Evolutionary conservation across 2,329 filamentous ascomycete species (phyloP), one percentile per base, ranked within the genome.

Genomic region (Botrytis fragariae): DNA sequence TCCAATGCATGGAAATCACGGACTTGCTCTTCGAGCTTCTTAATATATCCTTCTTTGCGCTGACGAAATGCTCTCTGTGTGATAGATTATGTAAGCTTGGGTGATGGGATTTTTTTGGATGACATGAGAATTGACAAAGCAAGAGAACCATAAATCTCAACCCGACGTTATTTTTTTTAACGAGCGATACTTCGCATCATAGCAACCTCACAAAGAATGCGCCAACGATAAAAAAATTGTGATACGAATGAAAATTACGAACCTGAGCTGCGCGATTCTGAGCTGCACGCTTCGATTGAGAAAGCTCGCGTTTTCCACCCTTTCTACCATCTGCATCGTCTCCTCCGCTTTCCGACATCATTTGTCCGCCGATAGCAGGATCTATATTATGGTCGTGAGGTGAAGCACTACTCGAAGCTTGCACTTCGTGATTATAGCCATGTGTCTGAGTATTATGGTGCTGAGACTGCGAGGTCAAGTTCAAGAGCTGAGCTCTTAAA

Each of bases 31-130:
- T 99, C 96, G 10, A 99, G 88, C 82, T 97, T 97, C 85, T 97
- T 97, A 83, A 99, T 99, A 82, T 99, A 98, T 63, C 93, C 93
- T 83, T 99, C 96, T 82, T 99, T 99, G 76, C 96, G 92, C 84
- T 98, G 95, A 60, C 96, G 93, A 84, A 99, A 99, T 60, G 96
- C 96, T 82, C 96, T 90, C 95, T 99, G 80, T 82, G 62, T 77
- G 81, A 79, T 77, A 72, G 74, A 74, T 80, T 80, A 81, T 74
- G 79, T 81, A 80, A 80, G 79, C 79, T 75, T 75, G 71, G 65
- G 73, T 68, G 20, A 64, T 45, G 60, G 70, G 48, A 61, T 68
- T 59, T 67, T 64, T 64, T 69, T 79, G 76, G 80, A 81, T 81
- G 80, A 80, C 80, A 81, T 80, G 78, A 80, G 79, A 80, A 78